Conservation (phyloP, 2,329 filamentous ascomycete species). For the Penicillium sp. region DNA sequence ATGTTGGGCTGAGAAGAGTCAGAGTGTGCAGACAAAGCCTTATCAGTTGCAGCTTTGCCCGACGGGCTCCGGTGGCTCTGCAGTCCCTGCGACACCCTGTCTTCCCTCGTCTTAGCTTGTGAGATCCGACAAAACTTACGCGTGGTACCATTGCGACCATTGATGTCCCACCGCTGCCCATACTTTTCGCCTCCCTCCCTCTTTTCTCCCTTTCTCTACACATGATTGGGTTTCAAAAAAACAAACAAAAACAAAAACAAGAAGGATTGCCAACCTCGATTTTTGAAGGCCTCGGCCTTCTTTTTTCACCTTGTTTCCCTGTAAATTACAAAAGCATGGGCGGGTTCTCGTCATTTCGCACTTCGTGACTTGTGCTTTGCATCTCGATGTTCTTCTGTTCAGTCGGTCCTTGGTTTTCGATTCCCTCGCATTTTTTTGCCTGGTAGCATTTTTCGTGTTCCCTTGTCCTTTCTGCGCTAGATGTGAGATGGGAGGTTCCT, state of each 20-base stretch:
- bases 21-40: too few species aligned
- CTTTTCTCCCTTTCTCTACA: conserved; percentile 13
- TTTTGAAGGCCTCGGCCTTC: conserved; percentile 8
- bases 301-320: conserved; percentile 16
- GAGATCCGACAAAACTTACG: conserved; percentile 5
- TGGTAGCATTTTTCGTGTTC: conserved; percentile 12
- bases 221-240: conserved; percentile 17
- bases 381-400: conserved; percentile 19
- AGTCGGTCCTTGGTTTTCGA: conserved; percentile 16
- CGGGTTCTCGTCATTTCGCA: conserved; percentile 25
- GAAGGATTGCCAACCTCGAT: conserved; percentile 14
- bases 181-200: conserved; percentile 1
- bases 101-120: conserved; percentile 1
- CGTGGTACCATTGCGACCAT: conserved; percentile 3
- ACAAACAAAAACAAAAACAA: too few species aligned
- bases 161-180: not conserved
- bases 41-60: too few species aligned
- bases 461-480: conserved; percentile 8
- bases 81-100: conserved; percentile 1
- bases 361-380: conserved; percentile 18
- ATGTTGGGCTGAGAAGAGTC: too few species aligned
- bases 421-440: conserved; percentile 18
- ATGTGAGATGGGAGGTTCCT: conserved; percentile 18
- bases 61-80: too few species aligned
- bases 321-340: conserved; percentile 41